These are phyloP conservation scores for Cercospora sp. DNA, from an alignment of 2,329 filamentous ascomycete species.

Conservation along the genomic window DNA sequence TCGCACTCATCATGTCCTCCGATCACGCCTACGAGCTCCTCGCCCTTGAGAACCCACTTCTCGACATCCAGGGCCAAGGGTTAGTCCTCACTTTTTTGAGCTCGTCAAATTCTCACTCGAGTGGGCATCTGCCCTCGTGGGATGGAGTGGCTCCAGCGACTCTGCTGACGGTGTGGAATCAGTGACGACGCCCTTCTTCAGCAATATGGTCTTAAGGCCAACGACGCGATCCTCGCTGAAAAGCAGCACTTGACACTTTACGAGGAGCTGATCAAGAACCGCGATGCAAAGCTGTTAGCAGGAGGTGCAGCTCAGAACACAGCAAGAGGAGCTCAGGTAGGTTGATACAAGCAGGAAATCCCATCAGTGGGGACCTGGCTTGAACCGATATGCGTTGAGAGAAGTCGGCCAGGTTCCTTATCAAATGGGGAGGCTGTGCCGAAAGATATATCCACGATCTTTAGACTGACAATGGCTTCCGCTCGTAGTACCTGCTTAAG, in stretches of 20 bases:
- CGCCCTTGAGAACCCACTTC: conserved; percentile 94
- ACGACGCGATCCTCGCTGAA: conserved; percentile 96
- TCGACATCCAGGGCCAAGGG: conserved; percentile 88
- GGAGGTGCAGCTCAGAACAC: conserved; percentile 98
- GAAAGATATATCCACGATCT: background rate
- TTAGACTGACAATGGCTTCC: conserved; percentile 14
- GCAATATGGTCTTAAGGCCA: conserved; percentile 91
- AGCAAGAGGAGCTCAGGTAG: conserved; percentile 81
- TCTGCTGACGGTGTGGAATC: conserved; percentile 7
- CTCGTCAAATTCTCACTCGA: background rate
- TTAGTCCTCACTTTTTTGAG: conserved; percentile 40
- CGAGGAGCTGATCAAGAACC: conserved; percentile 90
- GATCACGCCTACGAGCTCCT: conserved; percentile 75
- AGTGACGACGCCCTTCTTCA: conserved; percentile 82
- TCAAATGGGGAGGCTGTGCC: background rate
- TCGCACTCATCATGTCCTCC: conserved; percentile 13
- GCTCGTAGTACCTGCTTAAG: conserved; percentile 75
- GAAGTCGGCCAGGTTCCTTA: background rate
- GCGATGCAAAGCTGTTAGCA: conserved; percentile 89
- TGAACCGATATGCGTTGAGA: background rate
- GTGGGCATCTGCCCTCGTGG: background rate
- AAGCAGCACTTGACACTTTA: conserved; percentile 86
- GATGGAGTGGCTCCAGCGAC: background rate
- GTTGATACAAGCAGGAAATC: background rate
- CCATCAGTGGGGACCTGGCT: background rate